Evolutionary conservation across 352 stramenopile genomes (phyloP).

Genomic region (Phytophthora tentaculata): DNA sequence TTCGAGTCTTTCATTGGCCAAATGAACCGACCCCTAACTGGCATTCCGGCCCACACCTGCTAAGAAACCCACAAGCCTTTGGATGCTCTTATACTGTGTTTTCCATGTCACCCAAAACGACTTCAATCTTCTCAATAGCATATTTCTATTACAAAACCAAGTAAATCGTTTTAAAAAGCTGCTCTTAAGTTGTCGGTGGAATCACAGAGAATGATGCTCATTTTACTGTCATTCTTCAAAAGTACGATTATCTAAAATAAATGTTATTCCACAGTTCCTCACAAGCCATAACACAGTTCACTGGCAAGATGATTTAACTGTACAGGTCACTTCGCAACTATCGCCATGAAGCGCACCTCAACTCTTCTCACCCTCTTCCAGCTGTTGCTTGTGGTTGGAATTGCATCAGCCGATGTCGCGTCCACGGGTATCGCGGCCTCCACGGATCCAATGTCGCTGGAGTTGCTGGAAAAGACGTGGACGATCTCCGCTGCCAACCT

Average conservation of each 20-base stretch:
- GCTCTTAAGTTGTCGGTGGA: slow-evolving; percentile 4
- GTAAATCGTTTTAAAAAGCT: background rate
- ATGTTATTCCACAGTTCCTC: background rate
- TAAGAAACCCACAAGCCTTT: no score
- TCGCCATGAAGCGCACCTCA: slow-evolving; percentile 12
- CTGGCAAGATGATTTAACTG: no score
- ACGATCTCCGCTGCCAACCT: slow-evolving; percentile 34
- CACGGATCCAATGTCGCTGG: slow-evolving; percentile 4
- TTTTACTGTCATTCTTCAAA: slow-evolving; percentile 6
- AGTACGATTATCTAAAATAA: background rate
- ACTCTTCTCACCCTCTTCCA: background rate
- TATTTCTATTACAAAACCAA: background rate
- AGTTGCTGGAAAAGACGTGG: slow-evolving; percentile 41
- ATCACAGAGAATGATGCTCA: slow-evolving; percentile 12
- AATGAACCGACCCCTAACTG: no score
- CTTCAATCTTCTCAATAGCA: background rate
- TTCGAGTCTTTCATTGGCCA: no score
- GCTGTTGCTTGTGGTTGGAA: slow-evolving; percentile 8
- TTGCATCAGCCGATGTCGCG: slow-evolving; percentile 7
- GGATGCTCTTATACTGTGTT: no score
- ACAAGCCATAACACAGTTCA: background rate
- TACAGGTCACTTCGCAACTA: slow-evolving; percentile 15
- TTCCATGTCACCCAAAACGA: no score
- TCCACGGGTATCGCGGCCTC: slow-evolving; percentile 12
- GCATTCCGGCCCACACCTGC: no score